Percentiles rank a stretch among this genome's conserved stretches.
Conservation (phyloP, 257 asterid species). For the Cordia subcordata region DNA sequence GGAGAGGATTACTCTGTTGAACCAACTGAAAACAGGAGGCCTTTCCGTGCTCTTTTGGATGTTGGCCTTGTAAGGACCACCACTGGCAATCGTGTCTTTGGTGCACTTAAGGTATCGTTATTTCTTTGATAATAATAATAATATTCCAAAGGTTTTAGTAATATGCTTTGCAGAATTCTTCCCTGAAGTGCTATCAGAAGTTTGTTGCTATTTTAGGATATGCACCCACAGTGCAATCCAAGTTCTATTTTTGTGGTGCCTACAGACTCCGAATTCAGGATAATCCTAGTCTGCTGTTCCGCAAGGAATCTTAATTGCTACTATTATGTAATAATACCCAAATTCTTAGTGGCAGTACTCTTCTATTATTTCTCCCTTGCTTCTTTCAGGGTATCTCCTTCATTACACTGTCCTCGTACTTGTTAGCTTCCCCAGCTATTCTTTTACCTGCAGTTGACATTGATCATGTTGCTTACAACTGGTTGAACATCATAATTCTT, state of each 20-base stretch:
- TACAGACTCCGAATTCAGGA: too few relatives aligned
- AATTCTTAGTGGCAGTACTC: too few relatives aligned
- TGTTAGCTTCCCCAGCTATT: not conserved
- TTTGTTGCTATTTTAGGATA: not conserved
- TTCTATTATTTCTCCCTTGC: too few relatives aligned
- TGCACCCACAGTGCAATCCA: too few relatives aligned
- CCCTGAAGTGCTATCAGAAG: not conserved
- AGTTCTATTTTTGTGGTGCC: too few relatives aligned
- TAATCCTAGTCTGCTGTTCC: too few relatives aligned
- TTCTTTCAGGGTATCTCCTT: too few relatives aligned
- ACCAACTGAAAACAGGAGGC: slow-evolving; percentile 81
- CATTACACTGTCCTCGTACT: too few relatives aligned
- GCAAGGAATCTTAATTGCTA: too few relatives aligned
- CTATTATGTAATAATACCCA: too few relatives aligned
- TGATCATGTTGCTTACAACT: not conserved
- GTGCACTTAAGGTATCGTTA: slow-evolving; percentile 70
- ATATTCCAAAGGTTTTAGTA: not conserved
- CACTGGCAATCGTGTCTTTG: slow-evolving; percentile 86
- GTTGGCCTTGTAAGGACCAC: slow-evolving; percentile 89
- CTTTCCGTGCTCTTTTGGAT: slow-evolving; percentile 92
- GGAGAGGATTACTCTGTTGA: slow-evolving; percentile 96
- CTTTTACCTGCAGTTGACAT: not conserved
- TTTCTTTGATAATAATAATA: not conserved
- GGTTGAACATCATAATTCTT: not conserved
- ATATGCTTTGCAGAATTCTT: not conserved